Base-by-base conservation (phyloP, 768 basidiomycete species). In the Russula foetens region DNA sequence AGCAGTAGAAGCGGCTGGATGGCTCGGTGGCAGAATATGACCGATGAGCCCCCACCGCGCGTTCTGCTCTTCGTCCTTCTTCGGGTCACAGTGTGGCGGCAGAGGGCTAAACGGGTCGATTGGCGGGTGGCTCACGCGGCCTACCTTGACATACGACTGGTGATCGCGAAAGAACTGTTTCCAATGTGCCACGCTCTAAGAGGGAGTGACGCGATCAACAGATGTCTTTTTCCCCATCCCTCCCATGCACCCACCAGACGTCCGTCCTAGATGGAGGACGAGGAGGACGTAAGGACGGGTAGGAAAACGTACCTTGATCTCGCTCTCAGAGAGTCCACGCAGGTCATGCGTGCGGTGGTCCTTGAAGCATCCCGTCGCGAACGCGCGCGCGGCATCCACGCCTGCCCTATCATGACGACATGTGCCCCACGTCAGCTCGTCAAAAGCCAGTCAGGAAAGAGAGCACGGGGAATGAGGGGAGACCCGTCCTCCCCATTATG, bases 321-420 rank as follows among this genome's bases (percentile, higher is more conserved):
- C 91, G 60, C 75, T 72, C 53, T 86, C 83, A 38, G 77, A 79
- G 66, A 98, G 73, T 17, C 88, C 96, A 63, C 95, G 85, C 62
- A 88, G 76, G 75, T 98, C 95, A 74, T 97, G 88, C 41, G 94
- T 98, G 47, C 84, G 82, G 74, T 98, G 95, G 4, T 83, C 83
- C 67, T 84, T 80, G 77, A 98, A 97, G 71, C 95, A 98, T 11
- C 94, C 94, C 2, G 95, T 98, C 47, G 82, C 91, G 72, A 92
- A 98, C 0, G 94, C 88, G 66, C 95, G 78, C 28, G 91, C 89
- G n/a, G 91, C 92, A 72, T 98, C 94, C 54, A 80, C 73, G 14
- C 95, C 94, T 64, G 91, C 85, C 73, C 90, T 81, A 65, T 79
- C 41, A 17, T 23, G n/a, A 53, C 26, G 12, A 41, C 15, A 41